phyloP scores from a whole-genome alignment of 2,329 filamentous ascomycete species.

The Blastomyces parvus region DNA sequence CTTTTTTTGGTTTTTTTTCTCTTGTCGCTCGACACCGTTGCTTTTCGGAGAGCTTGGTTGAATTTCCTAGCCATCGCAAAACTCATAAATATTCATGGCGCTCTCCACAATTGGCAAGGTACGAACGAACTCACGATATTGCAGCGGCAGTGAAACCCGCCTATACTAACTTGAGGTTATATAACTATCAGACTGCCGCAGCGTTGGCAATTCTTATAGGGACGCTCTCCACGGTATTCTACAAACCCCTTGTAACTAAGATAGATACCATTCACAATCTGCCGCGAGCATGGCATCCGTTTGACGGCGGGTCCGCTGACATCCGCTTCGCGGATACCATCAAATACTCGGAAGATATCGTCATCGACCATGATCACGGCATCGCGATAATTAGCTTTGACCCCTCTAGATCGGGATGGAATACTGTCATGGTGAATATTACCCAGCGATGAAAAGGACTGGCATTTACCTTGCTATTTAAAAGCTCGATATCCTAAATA shows the following conservation, averaged over 20 bases:
- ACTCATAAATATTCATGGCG: no score
- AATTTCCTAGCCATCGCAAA: no score
- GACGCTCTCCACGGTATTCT: not conserved
- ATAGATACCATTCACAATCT: conserved; percentile 4
- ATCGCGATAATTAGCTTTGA: conserved; percentile 16
- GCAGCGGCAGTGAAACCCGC: not conserved
- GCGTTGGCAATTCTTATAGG: not conserved
- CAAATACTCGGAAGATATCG: conserved; percentile 14
- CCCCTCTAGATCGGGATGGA: conserved; percentile 14
- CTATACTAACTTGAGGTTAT: not conserved
- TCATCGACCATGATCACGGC: conserved; percentile 15
- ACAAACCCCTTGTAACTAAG: not conserved
- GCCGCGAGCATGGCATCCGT: conserved; percentile 15
- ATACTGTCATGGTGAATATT: conserved; percentile 12
- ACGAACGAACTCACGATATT: not conserved
- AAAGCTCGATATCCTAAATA: not conserved
- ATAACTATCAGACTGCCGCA: not conserved
- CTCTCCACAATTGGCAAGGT: not conserved
- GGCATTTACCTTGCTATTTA: not conserved
- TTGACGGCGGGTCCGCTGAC: conserved; percentile 13
- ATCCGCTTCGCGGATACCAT: conserved; percentile 15
- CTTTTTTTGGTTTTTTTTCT: no score
- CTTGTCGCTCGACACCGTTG: no score
- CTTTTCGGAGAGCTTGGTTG: no score
- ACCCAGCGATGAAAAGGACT: not conserved